These are phyloP conservation scores for Phaeosphaeriaceae sp. DNA, from an alignment of 2,329 filamentous ascomycete genomes.

Conservation along the genomic window DNA sequence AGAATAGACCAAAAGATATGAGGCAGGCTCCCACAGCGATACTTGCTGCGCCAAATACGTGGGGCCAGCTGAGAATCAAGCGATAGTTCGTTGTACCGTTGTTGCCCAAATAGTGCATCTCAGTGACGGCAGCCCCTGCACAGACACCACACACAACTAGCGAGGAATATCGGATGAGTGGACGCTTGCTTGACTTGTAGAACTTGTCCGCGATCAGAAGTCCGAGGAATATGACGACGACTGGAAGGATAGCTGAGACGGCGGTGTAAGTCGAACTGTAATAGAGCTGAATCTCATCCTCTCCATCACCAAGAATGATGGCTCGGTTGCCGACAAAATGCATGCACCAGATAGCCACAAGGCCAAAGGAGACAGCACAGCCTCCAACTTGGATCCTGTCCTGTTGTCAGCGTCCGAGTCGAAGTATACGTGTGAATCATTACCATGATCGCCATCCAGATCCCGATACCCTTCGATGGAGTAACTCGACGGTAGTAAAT, in stretches of 20 bases:
- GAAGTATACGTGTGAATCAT: slow-evolving; percentile 1
- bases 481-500: slow-evolving; percentile 79
- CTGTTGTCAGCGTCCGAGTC: slow-evolving; percentile 9
- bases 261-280: slow-evolving; percentile 77
- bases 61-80: slow-evolving; percentile 65
- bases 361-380: slow-evolving; percentile 53
- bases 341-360: slow-evolving; percentile 64
- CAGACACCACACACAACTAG: slow-evolving; percentile 68
- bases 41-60: slow-evolving; percentile 71
- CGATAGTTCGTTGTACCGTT: slow-evolving; percentile 79
- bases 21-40: slow-evolving; percentile 78
- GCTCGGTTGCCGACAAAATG: slow-evolving; percentile 86
- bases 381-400: slow-evolving; percentile 52
- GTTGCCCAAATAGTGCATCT: slow-evolving; percentile 91
- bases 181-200: slow-evolving; percentile 35
- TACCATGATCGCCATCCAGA: slow-evolving; percentile 41
- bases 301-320: slow-evolving; percentile 71
- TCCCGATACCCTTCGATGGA: slow-evolving; percentile 76
- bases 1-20: slow-evolving; percentile 76
- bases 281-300: slow-evolving; percentile 68
- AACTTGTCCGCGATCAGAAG: slow-evolving; percentile 70
- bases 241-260: slow-evolving; percentile 80
- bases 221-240: slow-evolving; percentile 74
- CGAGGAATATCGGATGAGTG: slow-evolving; percentile 34
- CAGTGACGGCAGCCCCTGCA: slow-evolving; percentile 77